phyloP scores from a whole-genome alignment of 176 grass and related monocot genomes.

The Avena atlantica region DNA sequence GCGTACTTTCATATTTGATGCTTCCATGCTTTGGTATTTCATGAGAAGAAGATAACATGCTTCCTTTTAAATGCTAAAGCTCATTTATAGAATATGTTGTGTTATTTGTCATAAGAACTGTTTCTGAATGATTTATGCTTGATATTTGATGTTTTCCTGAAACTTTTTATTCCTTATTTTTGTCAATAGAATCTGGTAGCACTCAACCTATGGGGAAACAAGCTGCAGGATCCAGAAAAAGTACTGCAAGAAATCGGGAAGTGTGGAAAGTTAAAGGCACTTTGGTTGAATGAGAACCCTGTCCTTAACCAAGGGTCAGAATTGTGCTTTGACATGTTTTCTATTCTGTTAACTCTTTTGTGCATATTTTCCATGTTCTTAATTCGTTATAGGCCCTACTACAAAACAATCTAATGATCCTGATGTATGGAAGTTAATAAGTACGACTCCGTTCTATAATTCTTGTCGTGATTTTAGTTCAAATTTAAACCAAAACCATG shows the following conservation, averaged over 20 bases:
- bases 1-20: not conserved
- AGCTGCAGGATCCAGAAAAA: slow-evolving; percentile 72
- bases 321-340: slow-evolving; percentile 31
- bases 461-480: too few relatives aligned
- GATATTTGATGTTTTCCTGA: slow-evolving; percentile 36
- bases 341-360: slow-evolving; percentile 14
- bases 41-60: not conserved
- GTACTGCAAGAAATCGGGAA: slow-evolving; percentile 67
- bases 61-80: slow-evolving; percentile 10
- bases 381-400: slow-evolving; percentile 5
- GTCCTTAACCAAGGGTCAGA: slow-evolving; percentile 51
- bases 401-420: not conserved
- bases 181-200: slow-evolving; percentile 81
- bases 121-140: slow-evolving; percentile 17
- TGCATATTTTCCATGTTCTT: slow-evolving; percentile 33
- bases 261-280: slow-evolving; percentile 77
- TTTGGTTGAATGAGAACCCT: slow-evolving; percentile 95
- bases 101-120: not conserved
- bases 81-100: not conserved
- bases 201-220: slow-evolving; percentile 94
- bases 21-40: not conserved
- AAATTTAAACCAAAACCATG: too few relatives aligned
- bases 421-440: not conserved
- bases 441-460: too few relatives aligned
- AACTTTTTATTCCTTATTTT: slow-evolving; percentile 21